Conservation (phyloP, 2,329 filamentous ascomycete species). For the Sporothrix variecibatus region DNA sequence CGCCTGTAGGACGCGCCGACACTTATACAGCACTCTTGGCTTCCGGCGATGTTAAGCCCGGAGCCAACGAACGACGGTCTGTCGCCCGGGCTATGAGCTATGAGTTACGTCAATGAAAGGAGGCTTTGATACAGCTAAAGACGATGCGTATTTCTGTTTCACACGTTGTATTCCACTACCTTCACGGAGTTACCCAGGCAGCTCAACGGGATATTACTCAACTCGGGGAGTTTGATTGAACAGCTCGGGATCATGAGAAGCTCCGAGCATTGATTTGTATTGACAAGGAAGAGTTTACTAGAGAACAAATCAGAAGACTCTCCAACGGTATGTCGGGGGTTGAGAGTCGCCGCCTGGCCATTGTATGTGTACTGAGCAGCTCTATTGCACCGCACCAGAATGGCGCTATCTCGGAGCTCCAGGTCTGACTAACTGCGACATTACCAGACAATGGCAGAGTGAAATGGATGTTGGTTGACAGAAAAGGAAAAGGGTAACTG, state of each 20-base stretch:
- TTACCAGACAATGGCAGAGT: no score
- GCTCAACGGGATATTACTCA: background rate
- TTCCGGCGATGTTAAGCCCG: background rate
- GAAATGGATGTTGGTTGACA: background rate
- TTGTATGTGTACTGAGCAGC: background rate
- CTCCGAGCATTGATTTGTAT: background rate
- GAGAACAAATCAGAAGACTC: background rate
- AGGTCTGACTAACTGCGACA: background rate
- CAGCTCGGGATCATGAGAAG: background rate
- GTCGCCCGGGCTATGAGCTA: background rate
- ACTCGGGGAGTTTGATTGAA: background rate
- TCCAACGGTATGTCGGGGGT: background rate
- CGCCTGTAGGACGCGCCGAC: background rate
- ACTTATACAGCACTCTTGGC: background rate
- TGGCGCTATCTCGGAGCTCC: background rate
- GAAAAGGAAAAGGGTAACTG: no score
- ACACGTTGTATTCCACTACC: background rate
- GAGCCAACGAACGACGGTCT: background rate
- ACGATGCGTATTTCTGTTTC: background rate
- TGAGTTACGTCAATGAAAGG: background rate
- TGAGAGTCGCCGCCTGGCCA: background rate
- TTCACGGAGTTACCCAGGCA: slow-evolving; percentile 8
- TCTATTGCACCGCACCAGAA: background rate
- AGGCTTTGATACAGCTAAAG: background rate
- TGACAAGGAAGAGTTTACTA: background rate